phyloP scores from a whole-genome alignment of 306 rosid species.

The Ammopiptanthus mongolicus region DNA sequence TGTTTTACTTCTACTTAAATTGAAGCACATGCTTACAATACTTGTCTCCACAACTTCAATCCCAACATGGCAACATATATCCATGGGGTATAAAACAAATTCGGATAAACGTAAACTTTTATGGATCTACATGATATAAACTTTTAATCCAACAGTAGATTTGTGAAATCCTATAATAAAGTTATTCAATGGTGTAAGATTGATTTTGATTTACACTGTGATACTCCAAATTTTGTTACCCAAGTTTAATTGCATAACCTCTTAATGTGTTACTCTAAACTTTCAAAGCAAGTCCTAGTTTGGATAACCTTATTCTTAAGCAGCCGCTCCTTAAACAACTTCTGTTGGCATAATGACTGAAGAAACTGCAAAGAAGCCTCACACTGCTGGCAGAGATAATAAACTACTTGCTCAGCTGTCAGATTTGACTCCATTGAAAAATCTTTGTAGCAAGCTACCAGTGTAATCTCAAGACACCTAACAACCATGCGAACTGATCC shows the following conservation, averaged over 20 bases:
- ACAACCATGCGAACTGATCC: conserved; percentile 68
- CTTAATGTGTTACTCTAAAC: conserved; percentile 12
- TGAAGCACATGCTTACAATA: too few relatives aligned
- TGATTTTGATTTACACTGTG: not conserved
- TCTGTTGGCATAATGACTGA: conserved; percentile 80
- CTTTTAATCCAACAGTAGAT: not conserved
- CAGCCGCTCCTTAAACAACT: conserved; percentile 73
- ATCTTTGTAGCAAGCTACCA: conserved; percentile 41
- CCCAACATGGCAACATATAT: not conserved
- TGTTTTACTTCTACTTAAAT: too few relatives aligned
- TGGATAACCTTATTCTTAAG: conserved; percentile 72
- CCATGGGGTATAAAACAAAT: not conserved
- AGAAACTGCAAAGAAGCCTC: conserved; percentile 97
- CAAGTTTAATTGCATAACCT: conserved; percentile 7
- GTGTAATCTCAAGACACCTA: conserved; percentile 54
- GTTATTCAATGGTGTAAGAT: not conserved
- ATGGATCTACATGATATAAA: not conserved
- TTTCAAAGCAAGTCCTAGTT: conserved; percentile 12
- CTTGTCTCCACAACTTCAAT: too few relatives aligned
- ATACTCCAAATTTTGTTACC: conserved; percentile 4
- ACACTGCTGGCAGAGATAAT: conserved; percentile 82
- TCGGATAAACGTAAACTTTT: not conserved
- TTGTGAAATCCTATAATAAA: not conserved
- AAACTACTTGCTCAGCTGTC: conserved; percentile 54
- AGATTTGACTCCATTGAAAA: conserved; percentile 32